phyloP scores from a whole-genome alignment of 805 yeast genomes.

The Spathaspora gorwiae region DNA sequence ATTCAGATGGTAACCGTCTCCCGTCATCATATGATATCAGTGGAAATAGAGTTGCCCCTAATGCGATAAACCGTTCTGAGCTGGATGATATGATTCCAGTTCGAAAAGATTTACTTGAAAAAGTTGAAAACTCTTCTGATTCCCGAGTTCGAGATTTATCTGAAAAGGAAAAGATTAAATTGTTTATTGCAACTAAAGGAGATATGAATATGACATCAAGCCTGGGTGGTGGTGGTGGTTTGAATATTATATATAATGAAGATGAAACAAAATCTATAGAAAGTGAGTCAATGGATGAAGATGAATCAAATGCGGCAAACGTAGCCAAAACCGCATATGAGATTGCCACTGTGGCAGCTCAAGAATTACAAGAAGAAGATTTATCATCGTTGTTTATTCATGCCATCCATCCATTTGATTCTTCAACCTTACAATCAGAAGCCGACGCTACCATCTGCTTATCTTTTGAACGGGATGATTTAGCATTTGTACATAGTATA shows the following conservation, averaged over 20 bases:
- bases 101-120: slow-evolving; percentile 23
- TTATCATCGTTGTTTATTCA: slow-evolving; percentile 50
- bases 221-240: slow-evolving; percentile 2
- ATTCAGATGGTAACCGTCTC: slow-evolving; percentile 1
- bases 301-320: background rate
- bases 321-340: background rate
- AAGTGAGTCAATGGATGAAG: background rate
- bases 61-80: background rate
- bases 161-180: slow-evolving; percentile 15
- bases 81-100: slow-evolving; percentile 21
- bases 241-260: too few relatives aligned
- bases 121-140: slow-evolving; percentile 11
- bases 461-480: slow-evolving; percentile 63
- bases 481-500: slow-evolving; percentile 72
- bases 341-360: background rate
- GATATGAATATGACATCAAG: background rate
- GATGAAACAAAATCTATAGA: background rate
- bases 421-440: slow-evolving; percentile 53
- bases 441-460: slow-evolving; percentile 71
- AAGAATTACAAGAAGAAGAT: slow-evolving; percentile 35
- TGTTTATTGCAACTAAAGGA: slow-evolving; percentile 11
- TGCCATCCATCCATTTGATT: slow-evolving; percentile 57
- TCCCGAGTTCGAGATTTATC: slow-evolving; percentile 5
- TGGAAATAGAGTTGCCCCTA: slow-evolving; percentile 10
- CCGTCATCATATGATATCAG: slow-evolving; percentile 9